Conservation (phyloP, 495 filamentous ascomycete genomes). For the Echria macrotheca region DNA sequence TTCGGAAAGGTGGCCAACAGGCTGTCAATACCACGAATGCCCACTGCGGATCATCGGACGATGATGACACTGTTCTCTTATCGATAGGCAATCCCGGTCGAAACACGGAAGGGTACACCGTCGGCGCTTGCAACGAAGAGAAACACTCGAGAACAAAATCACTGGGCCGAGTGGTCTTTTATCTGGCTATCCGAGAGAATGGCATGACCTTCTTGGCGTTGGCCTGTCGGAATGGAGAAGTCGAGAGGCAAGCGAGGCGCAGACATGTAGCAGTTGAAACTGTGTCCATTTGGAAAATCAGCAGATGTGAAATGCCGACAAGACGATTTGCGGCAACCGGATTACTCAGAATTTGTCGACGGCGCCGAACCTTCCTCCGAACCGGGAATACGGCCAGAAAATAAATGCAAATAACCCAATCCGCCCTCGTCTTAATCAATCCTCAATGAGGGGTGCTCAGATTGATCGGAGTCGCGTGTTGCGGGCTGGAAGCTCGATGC, state of each 20-base stretch:
- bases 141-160: no score
- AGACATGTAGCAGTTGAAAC: constrained; percentile 18
- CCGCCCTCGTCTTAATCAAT: no score
- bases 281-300: constrained; percentile 27
- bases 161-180: no score
- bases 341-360: constrained; percentile 18
- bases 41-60: not conserved
- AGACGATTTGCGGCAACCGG: constrained; percentile 15
- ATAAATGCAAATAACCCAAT: no score
- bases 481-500: no score
- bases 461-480: no score
- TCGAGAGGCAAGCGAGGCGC: no score
- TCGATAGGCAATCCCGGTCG: constrained; percentile 3
- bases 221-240: no score
- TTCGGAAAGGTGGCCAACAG: constrained; percentile 1
- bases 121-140: no score
- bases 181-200: no score
- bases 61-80: constrained; percentile 1
- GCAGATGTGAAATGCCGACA: constrained; percentile 26
- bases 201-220: no score
- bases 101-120: not conserved
- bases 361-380: not conserved
- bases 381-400: not conserved
- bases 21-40: not conserved
- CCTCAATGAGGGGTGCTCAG: no score